A percentile compares a stretch with the other conserved stretches of the same genome.
Evolutionary conservation across 164 flowering plant genomes (phyloP).

Genomic region (Warburgia ugandensis): DNA sequence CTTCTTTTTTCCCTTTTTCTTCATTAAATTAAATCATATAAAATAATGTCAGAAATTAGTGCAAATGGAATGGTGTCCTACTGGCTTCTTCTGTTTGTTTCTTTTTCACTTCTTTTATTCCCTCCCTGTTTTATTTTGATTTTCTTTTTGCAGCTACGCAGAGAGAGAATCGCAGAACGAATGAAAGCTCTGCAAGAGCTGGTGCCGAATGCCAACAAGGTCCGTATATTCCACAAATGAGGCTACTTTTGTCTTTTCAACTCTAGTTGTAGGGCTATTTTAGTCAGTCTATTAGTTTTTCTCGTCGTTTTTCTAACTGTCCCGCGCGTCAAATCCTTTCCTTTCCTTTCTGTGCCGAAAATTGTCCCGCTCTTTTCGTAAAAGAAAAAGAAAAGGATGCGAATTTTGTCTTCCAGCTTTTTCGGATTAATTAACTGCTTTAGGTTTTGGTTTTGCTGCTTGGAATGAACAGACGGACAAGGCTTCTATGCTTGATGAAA

Average conservation of each 20-base stretch:
- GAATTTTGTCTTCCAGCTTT: neutral
- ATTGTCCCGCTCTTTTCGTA: too few relatives aligned
- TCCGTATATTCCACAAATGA: too few relatives aligned
- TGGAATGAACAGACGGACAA: constrained; percentile 86
- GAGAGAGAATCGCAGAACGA: constrained; percentile 97
- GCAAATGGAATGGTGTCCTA: neutral
- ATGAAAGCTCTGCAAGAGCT: constrained; percentile 96
- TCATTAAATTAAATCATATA: neutral
- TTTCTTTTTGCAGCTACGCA: constrained; percentile 61
- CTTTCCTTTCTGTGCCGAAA: too few relatives aligned
- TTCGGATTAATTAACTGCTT: neutral
- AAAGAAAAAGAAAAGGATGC: too few relatives aligned
- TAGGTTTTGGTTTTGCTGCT: neutral
- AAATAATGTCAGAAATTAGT: too few relatives aligned
- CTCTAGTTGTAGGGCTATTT: too few relatives aligned
- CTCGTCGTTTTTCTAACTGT: too few relatives aligned
- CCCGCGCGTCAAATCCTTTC: too few relatives aligned
- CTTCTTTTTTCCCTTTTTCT: neutral
- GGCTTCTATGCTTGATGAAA: constrained; percentile 98
- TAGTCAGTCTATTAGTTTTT: too few relatives aligned
- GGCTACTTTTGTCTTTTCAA: too few relatives aligned
- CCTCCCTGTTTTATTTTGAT: constrained; percentile 6
- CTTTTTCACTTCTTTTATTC: neutral
- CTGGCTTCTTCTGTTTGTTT: constrained; percentile 1
- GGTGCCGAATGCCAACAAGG: constrained; percentile 99